Conservation (phyloP, 306 rosid genomes). For the Vigna unguiculata region DNA sequence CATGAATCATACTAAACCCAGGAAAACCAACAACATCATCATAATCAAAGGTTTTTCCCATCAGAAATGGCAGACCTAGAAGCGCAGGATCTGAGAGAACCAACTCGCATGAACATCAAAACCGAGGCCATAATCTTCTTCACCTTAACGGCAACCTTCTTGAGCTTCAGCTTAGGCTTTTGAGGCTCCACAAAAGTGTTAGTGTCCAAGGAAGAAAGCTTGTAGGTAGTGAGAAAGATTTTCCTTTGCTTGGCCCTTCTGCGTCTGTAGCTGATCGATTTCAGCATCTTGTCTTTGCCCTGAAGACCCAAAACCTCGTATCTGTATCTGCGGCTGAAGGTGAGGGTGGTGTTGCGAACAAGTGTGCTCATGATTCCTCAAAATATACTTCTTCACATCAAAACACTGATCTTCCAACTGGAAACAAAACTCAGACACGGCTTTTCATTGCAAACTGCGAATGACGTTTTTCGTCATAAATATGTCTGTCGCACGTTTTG, state of each 20-base stretch:
- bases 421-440: neutral
- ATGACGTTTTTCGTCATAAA: neutral
- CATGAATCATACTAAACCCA: neutral
- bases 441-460: neutral
- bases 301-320: slow-evolving; percentile 55
- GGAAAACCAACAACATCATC: neutral
- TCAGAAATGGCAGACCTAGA: slow-evolving; percentile 47
- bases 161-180: slow-evolving; percentile 46
- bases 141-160: slow-evolving; percentile 57
- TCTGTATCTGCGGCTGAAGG: slow-evolving; percentile 55
- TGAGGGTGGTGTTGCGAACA: slow-evolving; percentile 52
- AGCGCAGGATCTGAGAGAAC: slow-evolving; percentile 52
- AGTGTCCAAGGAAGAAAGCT: slow-evolving; percentile 47
- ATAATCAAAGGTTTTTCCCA: slow-evolving; percentile 28
- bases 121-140: slow-evolving; percentile 54
- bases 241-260: slow-evolving; percentile 65
- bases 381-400: neutral
- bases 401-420: too few relatives aligned
- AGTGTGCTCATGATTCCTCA: slow-evolving; percentile 54
- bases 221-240: slow-evolving; percentile 66
- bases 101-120: slow-evolving; percentile 48
- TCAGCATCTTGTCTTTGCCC: slow-evolving; percentile 26
- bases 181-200: slow-evolving; percentile 7
- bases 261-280: slow-evolving; percentile 57
- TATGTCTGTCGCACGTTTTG: neutral